A percentile compares a stretch with the other conserved stretches of the same genome.
Evolutionary conservation across 306 rosid genomes (phyloP).

Genomic region (Prunus kanzakura): DNA sequence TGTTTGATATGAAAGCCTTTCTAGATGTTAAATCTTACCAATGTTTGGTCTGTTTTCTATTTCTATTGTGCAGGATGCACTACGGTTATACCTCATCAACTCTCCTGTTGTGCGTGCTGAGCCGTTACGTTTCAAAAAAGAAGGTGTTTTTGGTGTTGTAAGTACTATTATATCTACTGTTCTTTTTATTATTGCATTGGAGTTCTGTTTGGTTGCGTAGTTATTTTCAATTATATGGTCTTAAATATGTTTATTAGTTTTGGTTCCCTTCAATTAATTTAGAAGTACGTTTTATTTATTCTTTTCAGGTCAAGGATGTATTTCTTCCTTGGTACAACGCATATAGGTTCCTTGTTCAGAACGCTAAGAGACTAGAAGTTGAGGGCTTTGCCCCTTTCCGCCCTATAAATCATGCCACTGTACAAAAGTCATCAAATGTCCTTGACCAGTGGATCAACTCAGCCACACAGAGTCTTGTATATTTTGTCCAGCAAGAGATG

Average conservation of each 20-base stretch:
- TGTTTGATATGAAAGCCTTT: conserved; percentile 4
- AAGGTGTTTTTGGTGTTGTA: conserved; percentile 97
- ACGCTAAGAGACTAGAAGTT: conserved; percentile 21
- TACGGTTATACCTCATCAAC: conserved; percentile 82
- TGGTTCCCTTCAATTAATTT: neutral
- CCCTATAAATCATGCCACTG: conserved; percentile 60
- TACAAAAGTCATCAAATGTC: conserved; percentile 75
- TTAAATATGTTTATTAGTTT: neutral
- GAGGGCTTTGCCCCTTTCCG: conserved; percentile 70
- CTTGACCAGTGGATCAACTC: too few species aligned
- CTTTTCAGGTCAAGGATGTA: too few species aligned
- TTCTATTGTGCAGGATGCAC: conserved; percentile 67
- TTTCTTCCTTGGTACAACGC: too few species aligned
- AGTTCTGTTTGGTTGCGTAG: neutral
- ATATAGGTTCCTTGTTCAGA: too few species aligned
- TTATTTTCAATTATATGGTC: neutral
- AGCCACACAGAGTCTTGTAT: conserved; percentile 39
- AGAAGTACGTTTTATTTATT: neutral
- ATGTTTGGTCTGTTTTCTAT: neutral
- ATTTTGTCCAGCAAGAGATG: conserved; percentile 92
- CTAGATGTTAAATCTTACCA: conserved; percentile 7
- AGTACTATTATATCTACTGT: conserved; percentile 32
- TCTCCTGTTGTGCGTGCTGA: conserved; percentile 98
- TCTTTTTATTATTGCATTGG: neutral
- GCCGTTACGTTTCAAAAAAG: conserved; percentile 87